These are phyloP conservation scores for Phlegmacium glaucopus DNA, from an alignment of 768 basidiomycete species.

Conservation along the genomic window DNA sequence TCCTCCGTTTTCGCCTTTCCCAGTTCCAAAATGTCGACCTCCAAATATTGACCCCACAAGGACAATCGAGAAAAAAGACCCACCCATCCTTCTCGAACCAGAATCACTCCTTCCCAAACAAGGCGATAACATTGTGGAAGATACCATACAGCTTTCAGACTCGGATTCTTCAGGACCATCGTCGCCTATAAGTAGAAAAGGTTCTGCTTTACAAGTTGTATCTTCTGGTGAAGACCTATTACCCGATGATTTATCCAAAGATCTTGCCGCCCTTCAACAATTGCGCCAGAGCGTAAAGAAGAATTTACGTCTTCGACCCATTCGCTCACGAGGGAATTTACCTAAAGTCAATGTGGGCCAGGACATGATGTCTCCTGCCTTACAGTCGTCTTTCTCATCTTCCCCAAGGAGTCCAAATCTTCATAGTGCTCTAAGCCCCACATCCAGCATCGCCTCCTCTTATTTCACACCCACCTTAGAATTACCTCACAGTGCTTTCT, in stretches of 20 bases:
- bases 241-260: conserved; percentile 64
- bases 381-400: conserved; percentile 17
- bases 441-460: conserved; percentile 34
- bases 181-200: conserved; percentile 23
- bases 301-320: conserved; percentile 77
- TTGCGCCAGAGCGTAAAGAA: conserved; percentile 70
- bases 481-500: conserved; percentile 21
- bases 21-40: conserved; percentile 42
- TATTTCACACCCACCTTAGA: conserved; percentile 43
- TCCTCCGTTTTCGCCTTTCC: conserved; percentile 12
- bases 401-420: conserved; percentile 12
- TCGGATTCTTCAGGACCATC: conserved; percentile 30
- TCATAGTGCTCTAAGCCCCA: conserved; percentile 43
- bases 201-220: conserved; percentile 27
- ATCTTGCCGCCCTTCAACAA: conserved; percentile 63
- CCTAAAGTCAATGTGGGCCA: conserved; percentile 38
- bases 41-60: conserved; percentile 47
- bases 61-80: conserved; percentile 29
- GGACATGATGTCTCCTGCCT: conserved; percentile 25
- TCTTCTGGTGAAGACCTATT: conserved; percentile 33
- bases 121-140: conserved; percentile 36
- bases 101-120: conserved; percentile 28
- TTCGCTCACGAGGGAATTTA: conserved; percentile 55
- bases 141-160: conserved; percentile 38
- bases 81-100: conserved; percentile 34